Evolutionary conservation across 768 basidiomycete genomes (phyloP).

Genomic region (Tremella fuciformis): DNA sequence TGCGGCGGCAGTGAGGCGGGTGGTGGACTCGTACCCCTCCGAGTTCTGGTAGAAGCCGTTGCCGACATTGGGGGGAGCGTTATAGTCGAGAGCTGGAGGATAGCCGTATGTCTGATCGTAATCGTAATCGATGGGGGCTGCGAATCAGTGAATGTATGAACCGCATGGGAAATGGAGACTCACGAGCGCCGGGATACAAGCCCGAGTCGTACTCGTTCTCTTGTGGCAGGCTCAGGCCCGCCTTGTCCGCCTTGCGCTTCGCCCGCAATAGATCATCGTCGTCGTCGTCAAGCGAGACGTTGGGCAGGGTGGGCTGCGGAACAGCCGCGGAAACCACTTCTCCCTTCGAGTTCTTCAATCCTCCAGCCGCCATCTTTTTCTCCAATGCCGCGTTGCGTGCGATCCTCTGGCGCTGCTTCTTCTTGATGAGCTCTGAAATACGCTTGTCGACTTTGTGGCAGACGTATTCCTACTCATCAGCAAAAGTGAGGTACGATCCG

Average conservation of each 20-base stretch:
- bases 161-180: background rate
- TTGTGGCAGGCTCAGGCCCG: background rate
- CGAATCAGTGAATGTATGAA: background rate
- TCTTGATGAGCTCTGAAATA: conserved; percentile 88
- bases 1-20: conserved; percentile 29
- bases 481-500: conserved; percentile 1
- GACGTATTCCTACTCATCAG: conserved; percentile 74
- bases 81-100: conserved; percentile 26
- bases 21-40: conserved; percentile 17
- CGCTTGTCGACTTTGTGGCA: conserved; percentile 99
- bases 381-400: conserved; percentile 76
- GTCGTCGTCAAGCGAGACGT: conserved; percentile 74
- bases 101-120: conserved; percentile 25
- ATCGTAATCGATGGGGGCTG: conserved; percentile 10
- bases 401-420: conserved; percentile 79
- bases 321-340: conserved; percentile 71
- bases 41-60: background rate
- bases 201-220: conserved; percentile 6
- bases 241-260: conserved; percentile 13
- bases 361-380: conserved; percentile 85
- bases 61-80: conserved; percentile 4
- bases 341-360: conserved; percentile 90
- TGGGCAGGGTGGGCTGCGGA: conserved; percentile 92
- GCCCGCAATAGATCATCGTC: conserved; percentile 54
- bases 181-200: conserved; percentile 10